A percentile compares a stretch with the other conserved stretches of the same genome.
Evolutionary conservation across 106 monocot species (phyloP).

Genomic region (Dactylorhiza incarnata): DNA sequence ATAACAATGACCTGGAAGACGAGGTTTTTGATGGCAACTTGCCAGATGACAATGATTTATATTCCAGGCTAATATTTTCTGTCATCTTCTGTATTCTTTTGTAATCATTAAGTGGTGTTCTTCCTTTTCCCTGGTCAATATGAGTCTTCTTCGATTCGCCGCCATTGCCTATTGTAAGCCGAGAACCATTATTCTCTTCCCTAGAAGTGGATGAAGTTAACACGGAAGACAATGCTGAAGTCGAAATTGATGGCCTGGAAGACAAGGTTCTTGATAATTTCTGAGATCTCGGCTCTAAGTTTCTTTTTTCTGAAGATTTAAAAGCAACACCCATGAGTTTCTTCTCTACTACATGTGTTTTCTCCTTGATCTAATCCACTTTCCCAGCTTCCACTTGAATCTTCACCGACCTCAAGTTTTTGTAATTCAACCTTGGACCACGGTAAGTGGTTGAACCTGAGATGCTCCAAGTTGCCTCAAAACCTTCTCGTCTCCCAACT

Average conservation of each 20-base stretch:
- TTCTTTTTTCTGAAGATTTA: conserved; percentile 5
- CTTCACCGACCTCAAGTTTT: conserved; percentile 17
- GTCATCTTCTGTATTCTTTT: too few species aligned
- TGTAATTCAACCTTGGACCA: conserved; percentile 10
- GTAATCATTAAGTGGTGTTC: conserved; percentile 25
- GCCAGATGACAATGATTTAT: too few species aligned
- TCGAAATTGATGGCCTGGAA: conserved; percentile 2
- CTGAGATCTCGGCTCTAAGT: conserved; percentile 2
- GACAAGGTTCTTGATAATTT: conserved; percentile 5
- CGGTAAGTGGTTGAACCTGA: conserved; percentile 3
- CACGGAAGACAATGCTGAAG: conserved; percentile 17
- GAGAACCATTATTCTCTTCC: conserved; percentile 6
- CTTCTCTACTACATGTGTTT: conserved; percentile 27
- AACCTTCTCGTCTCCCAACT: conserved; percentile 9
- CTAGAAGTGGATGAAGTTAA: conserved; percentile 3
- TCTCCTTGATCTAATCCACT: conserved; percentile 9
- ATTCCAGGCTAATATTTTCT: too few species aligned
- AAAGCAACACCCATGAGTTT: conserved; percentile 6
- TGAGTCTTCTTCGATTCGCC: neutral
- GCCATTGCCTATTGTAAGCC: neutral
- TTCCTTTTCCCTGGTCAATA: conserved; percentile 1
- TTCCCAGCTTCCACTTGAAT: conserved; percentile 13
- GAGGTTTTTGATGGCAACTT: neutral
- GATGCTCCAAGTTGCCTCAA: conserved; percentile 1
- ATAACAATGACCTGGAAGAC: neutral